These are phyloP conservation scores for Fagopyrum tataricum DNA, from an alignment of 148 eudicot genomes.

Conservation along the genomic window DNA sequence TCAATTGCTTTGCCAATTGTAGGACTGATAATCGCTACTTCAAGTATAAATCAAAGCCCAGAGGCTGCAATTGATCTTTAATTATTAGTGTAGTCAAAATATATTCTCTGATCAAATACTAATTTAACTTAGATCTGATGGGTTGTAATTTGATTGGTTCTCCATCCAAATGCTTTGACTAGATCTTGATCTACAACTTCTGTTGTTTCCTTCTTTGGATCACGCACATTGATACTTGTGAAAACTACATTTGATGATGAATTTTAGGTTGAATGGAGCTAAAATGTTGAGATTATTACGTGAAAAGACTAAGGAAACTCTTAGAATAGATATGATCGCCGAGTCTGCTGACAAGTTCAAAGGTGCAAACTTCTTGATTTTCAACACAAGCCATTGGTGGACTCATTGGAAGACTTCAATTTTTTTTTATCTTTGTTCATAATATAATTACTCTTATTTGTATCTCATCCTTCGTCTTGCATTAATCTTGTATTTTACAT, in stretches of 20 bases:
- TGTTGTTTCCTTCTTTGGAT: not conserved
- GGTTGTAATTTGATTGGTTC: conserved; percentile 2
- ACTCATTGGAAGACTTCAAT: conserved; percentile 83
- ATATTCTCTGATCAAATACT: not conserved
- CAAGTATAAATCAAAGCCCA: conserved; percentile 18
- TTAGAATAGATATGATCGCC: conserved; percentile 65
- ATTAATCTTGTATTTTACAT: too few species aligned
- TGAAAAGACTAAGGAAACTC: conserved; percentile 75
- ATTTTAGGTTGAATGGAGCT: conserved; percentile 63
- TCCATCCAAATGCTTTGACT: not conserved
- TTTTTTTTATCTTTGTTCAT: too few species aligned
- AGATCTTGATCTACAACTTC: conserved; percentile 9
- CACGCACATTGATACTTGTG: not conserved
- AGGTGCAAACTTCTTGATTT: conserved; percentile 59
- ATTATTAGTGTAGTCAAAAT: not conserved
- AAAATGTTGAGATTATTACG: conserved; percentile 64
- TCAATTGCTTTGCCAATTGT: conserved; percentile 16
- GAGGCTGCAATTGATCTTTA: conserved; percentile 5
- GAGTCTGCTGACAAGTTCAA: conserved; percentile 50
- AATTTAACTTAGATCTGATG: not conserved
- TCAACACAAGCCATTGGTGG: conserved; percentile 99
- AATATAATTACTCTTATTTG: too few species aligned
- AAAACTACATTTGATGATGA: not conserved
- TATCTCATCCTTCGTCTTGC: too few species aligned
- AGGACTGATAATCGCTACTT: conserved; percentile 16